Conservation (phyloP, 257 asterid species). For the Solanum pimpinellifolium region DNA sequence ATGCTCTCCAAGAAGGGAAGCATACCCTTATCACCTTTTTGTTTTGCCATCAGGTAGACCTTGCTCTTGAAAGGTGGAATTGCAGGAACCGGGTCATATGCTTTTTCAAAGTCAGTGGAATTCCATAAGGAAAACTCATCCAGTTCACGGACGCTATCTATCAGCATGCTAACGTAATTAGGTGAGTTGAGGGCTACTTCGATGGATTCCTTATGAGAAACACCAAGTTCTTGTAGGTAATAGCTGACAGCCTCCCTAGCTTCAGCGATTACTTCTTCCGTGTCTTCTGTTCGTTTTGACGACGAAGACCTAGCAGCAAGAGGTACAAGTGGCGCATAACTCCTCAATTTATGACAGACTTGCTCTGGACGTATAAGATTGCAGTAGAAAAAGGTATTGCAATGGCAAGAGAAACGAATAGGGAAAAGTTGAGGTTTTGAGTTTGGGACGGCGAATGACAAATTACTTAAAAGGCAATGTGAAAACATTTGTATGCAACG, state of each 20-base stretch:
- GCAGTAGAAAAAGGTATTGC: background rate
- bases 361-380: background rate
- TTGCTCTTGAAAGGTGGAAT: conserved; percentile 25
- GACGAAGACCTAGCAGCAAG: background rate
- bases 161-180: conserved; percentile 44
- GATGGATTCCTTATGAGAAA: conserved; percentile 50
- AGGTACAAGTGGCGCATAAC: background rate
- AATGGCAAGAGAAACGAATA: background rate
- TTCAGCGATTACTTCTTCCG: background rate
- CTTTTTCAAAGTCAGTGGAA: conserved; percentile 1
- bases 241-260: conserved; percentile 63
- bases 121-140: conserved; percentile 53
- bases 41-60: conserved; percentile 53
- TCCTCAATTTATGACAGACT: background rate
- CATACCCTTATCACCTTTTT: conserved; percentile 74
- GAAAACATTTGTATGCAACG: background rate
- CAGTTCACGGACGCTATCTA: conserved; percentile 64
- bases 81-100: background rate
- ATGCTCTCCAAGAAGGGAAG: conserved; percentile 82
- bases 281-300: background rate
- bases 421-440: background rate
- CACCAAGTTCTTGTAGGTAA: conserved; percentile 46
- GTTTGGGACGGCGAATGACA: background rate
- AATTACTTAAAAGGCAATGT: background rate
- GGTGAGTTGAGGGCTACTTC: conserved; percentile 48